Evolutionary conservation across 192 early-diverging fungal genomes (phyloP).

Genomic region (Chytriomyces hyalinus): DNA sequence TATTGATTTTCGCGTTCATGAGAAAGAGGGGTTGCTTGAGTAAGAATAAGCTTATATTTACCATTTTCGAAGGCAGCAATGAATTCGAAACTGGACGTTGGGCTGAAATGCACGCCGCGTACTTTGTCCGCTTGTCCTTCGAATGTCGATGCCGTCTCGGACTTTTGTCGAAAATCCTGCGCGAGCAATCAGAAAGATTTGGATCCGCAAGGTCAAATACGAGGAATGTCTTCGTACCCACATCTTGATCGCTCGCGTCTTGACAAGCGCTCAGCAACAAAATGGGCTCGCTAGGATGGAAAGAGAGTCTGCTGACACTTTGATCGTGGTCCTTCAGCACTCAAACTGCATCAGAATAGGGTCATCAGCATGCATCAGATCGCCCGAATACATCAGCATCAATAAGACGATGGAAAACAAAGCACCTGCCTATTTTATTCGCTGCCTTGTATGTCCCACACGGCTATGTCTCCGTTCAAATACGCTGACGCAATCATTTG

Average conservation of each 20-base stretch:
- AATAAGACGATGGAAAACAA: neutral
- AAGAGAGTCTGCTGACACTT: slow-evolving; percentile 78
- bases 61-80: slow-evolving; percentile 85
- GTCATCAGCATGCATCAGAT: too few species aligned
- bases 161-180: slow-evolving; percentile 71
- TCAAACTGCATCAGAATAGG: slow-evolving; percentile 55
- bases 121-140: slow-evolving; percentile 79
- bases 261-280: slow-evolving; percentile 78
- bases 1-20: neutral
- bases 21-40: neutral
- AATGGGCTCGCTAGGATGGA: slow-evolving; percentile 71
- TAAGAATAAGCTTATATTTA: slow-evolving; percentile 61
- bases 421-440: slow-evolving; percentile 50
- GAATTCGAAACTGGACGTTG: slow-evolving; percentile 64
- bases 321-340: slow-evolving; percentile 73
- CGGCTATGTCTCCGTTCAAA: slow-evolving; percentile 71
- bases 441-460: slow-evolving; percentile 71
- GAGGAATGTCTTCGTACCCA: slow-evolving; percentile 60
- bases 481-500: slow-evolving; percentile 73
- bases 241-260: slow-evolving; percentile 73
- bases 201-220: slow-evolving; percentile 56
- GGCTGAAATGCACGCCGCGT: slow-evolving; percentile 79
- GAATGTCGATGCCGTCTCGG: slow-evolving; percentile 60
- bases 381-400: too few species aligned
- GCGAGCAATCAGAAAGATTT: slow-evolving; percentile 45